Base-by-base conservation (phyloP, 2,329 filamentous ascomycete species). In the Neonectria ditissima region DNA sequence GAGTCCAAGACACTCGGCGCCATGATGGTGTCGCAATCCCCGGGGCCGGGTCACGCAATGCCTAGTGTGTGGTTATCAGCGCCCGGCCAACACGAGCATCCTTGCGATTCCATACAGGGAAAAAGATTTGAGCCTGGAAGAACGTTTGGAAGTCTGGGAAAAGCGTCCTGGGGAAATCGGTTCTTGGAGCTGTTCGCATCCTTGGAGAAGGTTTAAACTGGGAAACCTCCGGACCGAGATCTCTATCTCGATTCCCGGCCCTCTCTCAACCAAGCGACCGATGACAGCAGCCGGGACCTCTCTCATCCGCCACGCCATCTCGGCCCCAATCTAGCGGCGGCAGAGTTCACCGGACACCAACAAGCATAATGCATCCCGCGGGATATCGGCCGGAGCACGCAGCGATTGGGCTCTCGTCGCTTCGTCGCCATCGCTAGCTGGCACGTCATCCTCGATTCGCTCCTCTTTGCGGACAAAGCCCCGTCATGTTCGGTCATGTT, bases 11-110 rank as follows among this genome's bases (percentile, higher is more conserved):
- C 43, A 26, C 48, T 34, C 50, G 18, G 51, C 52, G 34, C 56
- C 13, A 43, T 26, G 51, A 55, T 59, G 60, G 58, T 73, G 65
- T 71, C 69, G 71, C 68, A 63, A 73, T 73, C 28, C 26, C 71
- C 54, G 5, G 71, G 71, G 71, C 52, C 39, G 18, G 28, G 69
- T 73, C 67, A 73, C 71, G 71, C 71, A 65, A 73, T 70, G 55
- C 28, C 4, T 44, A 20, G n/a, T 39, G 59, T 22, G 47, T 10
- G 47, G 13, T 28, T 48, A 30, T 59, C 30, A 62, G 2, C 24
- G 39, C 16, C 41, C 53, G 24, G 55, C 39, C 1, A 22, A 20
- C 45, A 13, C n/a, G 39, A 20, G 9, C 34, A 32, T n/a, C 28
- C 18, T 22, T 13, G 28, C n/a, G 26, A 34, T 50, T 8, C 5